Base-by-base conservation (phyloP, 2,329 filamentous ascomycete genomes). In the Aspergillus piperis region DNA sequence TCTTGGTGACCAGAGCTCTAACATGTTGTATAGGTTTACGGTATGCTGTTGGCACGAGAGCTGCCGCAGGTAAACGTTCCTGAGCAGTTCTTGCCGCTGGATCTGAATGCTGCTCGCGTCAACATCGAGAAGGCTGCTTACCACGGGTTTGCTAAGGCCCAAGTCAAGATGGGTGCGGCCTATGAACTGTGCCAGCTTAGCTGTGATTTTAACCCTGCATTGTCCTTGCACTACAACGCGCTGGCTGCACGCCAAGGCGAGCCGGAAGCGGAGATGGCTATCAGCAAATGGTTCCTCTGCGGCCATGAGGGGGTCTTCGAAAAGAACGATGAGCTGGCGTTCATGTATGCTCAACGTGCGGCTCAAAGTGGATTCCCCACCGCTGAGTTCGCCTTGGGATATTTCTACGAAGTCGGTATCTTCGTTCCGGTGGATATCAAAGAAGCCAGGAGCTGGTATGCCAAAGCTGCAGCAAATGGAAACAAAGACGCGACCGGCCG, bases 271-370 rank as follows among this genome's bases (percentile, higher is more conserved):
- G 92, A 96, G 62, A 90, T 99, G 78, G 92, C 94, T 27, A 92
- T 99, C 62, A 98, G 94, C 77, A 95, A 96, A 77, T 99, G 95
- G 95, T 99, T 98, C 73, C 83, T 99, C 27, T 98, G 96, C 71
- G 95, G 95, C 2, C 93, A 95, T 66, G 94, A 98, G 67, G 90
- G 89, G 21, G 84, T 96, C 6, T 97, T 99, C 72, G 86, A 91
- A 62, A 98, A 98, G 83, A 98, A 97, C 70, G 95, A 99, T 77
- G 90, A 94, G 73, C 80, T 98, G 52, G 94, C 95, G 6, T 99
- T 91, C 77, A 89, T 87, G 54, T 98, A 96, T 72, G 95, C 95
- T 1, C 87, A 94, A 68, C 86, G 94, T 66, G 95, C 95, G 10
- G 94, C 95, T 8, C 82, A 86, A 54, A 86, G 88, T 41, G 92